Conservation (phyloP, 306 rosid genomes). For the Pterocarpus santalinus region DNA sequence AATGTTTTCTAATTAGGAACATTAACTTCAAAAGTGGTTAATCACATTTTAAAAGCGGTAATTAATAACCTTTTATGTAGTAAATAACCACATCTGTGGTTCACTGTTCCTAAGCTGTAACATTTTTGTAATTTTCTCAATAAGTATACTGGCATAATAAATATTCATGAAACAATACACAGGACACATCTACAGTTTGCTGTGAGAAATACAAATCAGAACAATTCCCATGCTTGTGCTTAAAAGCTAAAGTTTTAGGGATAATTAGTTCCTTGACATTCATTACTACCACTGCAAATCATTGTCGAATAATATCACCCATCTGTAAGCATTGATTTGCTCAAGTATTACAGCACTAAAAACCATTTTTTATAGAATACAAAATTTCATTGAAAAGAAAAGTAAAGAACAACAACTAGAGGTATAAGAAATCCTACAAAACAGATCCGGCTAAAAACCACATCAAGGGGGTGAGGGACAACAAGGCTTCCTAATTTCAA, state of each 20-base stretch:
- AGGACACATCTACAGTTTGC: not conserved
- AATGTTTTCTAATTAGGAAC: not conserved
- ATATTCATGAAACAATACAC: not conserved
- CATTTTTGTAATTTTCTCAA: not conserved
- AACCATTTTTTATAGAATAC: not conserved
- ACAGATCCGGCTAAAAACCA: not conserved
- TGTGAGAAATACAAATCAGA: not conserved
- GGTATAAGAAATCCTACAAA: not conserved
- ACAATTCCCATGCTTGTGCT: not conserved
- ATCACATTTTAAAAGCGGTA: not conserved
- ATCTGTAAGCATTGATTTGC: not conserved
- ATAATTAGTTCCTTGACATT: not conserved
- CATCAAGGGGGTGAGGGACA: not conserved
- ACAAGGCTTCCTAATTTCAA: not conserved
- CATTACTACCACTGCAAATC: conserved; percentile 1
- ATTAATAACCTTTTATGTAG: not conserved
- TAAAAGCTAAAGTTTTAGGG: not conserved
- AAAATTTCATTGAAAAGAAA: not conserved
- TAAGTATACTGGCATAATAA: not conserved
- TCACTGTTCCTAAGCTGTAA: not conserved
- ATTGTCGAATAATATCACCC: not conserved
- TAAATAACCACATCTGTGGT: not conserved
- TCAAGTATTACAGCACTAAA: not conserved
- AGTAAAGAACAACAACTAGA: not conserved
- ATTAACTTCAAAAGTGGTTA: not conserved